Base-by-base conservation (phyloP, 768 basidiomycete genomes). In the Melanogaster broomeanus region DNA sequence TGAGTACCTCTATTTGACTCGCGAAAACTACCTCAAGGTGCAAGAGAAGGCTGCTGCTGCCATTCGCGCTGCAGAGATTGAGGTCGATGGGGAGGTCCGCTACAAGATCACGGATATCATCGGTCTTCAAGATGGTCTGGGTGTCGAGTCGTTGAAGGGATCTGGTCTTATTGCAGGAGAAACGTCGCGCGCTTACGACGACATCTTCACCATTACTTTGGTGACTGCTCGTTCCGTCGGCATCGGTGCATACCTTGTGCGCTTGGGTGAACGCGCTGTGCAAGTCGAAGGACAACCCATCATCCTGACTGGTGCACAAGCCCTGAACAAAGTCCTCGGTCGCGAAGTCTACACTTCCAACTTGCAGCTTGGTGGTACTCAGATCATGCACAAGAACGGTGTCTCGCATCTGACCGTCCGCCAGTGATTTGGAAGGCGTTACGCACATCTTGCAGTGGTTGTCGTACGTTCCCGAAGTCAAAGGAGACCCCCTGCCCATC, bases 341-440 rank as follows among this genome's bases (percentile, higher is more conserved):
- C 90, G 97, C 43, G 97, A 98, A 70, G 97, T 99, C 41, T 98
- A 99, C 70, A 98, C 97, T 9, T 97, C 94, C 48, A 98, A 98
- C 71, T 72, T 99, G 60, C 97, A 98, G 70, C 90, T 99, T 53
- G 97, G 97, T 57, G 97, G 97, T 48, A 98, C 97, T n/a, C 97
- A 99, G 66, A 98, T 99, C 77, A 98, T 99, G 97, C 90, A 93
- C 84, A 98, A 98, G 84, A 99, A 99, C 66, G 97, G 97, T 72
- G 91, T 98, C 49, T 97, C 96, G 5, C 97, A 99, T 68, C 76
- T 98, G 52, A 95, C 93, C 4, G 95, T n/a, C 97, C 30, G 83
- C 83, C 61, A 98, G 93, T 67, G 97, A 99, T 67, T 76, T 99
- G 30, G 92, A 98, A 70, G 97, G 97, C 52, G 93, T 95, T 15